Evolutionary conservation across 1,139 yeast genomes (phyloP).

Genomic region (Lodderomyces orthopsilosis): DNA sequence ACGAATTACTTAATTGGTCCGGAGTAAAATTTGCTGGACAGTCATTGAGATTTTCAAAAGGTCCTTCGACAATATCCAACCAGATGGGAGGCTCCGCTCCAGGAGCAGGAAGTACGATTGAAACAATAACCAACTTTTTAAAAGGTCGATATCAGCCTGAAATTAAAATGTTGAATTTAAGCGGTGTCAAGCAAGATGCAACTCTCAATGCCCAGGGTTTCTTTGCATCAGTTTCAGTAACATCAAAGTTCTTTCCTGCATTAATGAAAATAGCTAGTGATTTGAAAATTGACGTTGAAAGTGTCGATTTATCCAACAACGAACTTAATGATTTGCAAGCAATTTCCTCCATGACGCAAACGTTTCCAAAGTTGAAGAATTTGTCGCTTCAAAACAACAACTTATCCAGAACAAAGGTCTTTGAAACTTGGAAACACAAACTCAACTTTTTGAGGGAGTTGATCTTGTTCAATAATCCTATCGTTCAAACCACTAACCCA

Average conservation of each 20-base stretch:
- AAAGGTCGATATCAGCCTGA: slow-evolving; percentile 64
- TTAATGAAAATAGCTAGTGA: slow-evolving; percentile 78
- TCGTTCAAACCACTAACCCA: slow-evolving; percentile 34
- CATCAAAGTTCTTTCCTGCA: slow-evolving; percentile 87
- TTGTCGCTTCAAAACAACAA: slow-evolving; percentile 77
- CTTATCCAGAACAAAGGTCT: slow-evolving; percentile 52
- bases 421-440: slow-evolving; percentile 80
- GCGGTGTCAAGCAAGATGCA: slow-evolving; percentile 67
- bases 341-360: slow-evolving; percentile 64
- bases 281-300: slow-evolving; percentile 54
- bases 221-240: slow-evolving; percentile 55
- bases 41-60: slow-evolving; percentile 51
- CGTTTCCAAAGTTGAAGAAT: slow-evolving; percentile 75
- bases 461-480: slow-evolving; percentile 74
- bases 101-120: slow-evolving; percentile 47
- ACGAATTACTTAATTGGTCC: slow-evolving; percentile 55
- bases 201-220: slow-evolving; percentile 61
- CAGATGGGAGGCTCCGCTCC: slow-evolving; percentile 18
- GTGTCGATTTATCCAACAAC: slow-evolving; percentile 75
- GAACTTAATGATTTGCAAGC: slow-evolving; percentile 59
- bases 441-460: slow-evolving; percentile 72
- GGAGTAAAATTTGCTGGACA: slow-evolving; percentile 85
- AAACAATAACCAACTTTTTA: slow-evolving; percentile 59
- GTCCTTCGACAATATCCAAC: slow-evolving; percentile 21
- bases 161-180: slow-evolving; percentile 65